Evolutionary conservation across 176 grass and related monocot species (phyloP), one percentile per base, ranked within the genome.

Genomic region (Ananas comosus): DNA sequence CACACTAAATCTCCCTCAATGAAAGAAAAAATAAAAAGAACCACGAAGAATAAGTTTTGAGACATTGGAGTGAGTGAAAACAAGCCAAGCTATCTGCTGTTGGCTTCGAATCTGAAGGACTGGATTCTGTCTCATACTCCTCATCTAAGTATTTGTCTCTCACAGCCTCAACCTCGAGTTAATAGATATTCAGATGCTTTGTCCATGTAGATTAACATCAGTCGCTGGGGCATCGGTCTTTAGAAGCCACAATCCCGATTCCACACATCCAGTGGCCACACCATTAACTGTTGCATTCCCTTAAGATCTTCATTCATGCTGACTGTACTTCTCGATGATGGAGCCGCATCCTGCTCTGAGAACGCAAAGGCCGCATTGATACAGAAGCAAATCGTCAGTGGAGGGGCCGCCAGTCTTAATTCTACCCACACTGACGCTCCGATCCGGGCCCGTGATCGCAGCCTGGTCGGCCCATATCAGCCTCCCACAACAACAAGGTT

Each of bases 401-500:
- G 93, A 0, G 93, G 93, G 49, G 93, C 83, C 9, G 77, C 76
- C 74, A 96, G 64, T 74, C 88, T n/a, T 85, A 71, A 92, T 96
- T 27, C 79, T 83, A 42, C 88, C 93, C 93, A 96, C 21, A 81
- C 88, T 10, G 88, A 83, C 64, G 79, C 81, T 61, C 93, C 88
- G 11, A 92, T 85, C 42, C 93, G 81, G 3, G 86, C 81, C 2
- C 93, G 79, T n/a, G 64, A 92, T 88, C 14, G 93, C 88, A 9
- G 93, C 88, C 71, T 96, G 93, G 53, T 96, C 93, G 5, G 93
- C 93, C 93, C 93, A 96, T 83, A 96, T 90, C 11, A 92, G n/a
- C 93, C 74, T 96, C 93, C 93, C 93, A 96, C 22, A 96, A 76
- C 42, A 88, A 92, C 22, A 96, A 24, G 0, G 88, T 89, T 77